A percentile compares a stretch with the other conserved stretches of the same genome.
These are phyloP conservation scores for Celoporthe dispersa DNA, from an alignment of 2,329 filamentous ascomycete genomes.

Conservation along the genomic window DNA sequence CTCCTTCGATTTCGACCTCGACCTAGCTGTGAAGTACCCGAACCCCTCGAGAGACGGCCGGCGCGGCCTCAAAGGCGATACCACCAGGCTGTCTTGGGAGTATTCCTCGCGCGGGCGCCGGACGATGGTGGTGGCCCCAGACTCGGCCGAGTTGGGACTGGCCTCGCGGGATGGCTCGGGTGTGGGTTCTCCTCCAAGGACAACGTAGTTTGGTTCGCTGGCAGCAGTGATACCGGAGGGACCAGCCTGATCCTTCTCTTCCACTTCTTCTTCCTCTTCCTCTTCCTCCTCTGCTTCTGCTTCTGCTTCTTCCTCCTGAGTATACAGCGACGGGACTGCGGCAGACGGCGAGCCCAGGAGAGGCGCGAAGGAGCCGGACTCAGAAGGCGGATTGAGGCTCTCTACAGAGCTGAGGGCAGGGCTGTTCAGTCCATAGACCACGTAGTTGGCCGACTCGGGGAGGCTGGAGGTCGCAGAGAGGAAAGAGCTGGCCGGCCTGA, in stretches of 20 bases:
- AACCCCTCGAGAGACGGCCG: slow-evolving; percentile 54
- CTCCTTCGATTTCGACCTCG: slow-evolving; percentile 45
- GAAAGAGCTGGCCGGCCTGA: slow-evolving; percentile 37
- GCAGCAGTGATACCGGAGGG: slow-evolving; percentile 43
- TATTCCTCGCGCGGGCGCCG: slow-evolving; percentile 48
- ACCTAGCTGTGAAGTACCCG: slow-evolving; percentile 54
- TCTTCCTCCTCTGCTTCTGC: slow-evolving; percentile 2
- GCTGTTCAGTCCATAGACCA: slow-evolving; percentile 47
- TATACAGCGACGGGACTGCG: slow-evolving; percentile 9
- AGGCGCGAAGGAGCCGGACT: slow-evolving; percentile 25
- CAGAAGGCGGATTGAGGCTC: slow-evolving; percentile 38
- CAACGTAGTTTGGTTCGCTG: slow-evolving; percentile 58
- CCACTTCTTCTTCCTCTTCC: neutral
- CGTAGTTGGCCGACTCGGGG: slow-evolving; percentile 53
- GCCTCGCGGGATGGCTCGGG: slow-evolving; percentile 38
- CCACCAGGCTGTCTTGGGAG: slow-evolving; percentile 65
- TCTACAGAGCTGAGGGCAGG: slow-evolving; percentile 47
- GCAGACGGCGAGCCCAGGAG: slow-evolving; percentile 13
- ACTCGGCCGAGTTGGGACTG: slow-evolving; percentile 38
- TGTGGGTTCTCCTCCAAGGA: slow-evolving; percentile 52
- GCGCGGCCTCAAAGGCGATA: slow-evolving; percentile 57
- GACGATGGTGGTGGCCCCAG: slow-evolving; percentile 41
- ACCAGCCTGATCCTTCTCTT: slow-evolving; percentile 35
- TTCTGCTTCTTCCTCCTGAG: slow-evolving; percentile 14
- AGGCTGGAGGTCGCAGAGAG: slow-evolving; percentile 43